Base-by-base conservation (phyloP, 2,329 filamentous ascomycete genomes). In the Diplodia corticola region DNA sequence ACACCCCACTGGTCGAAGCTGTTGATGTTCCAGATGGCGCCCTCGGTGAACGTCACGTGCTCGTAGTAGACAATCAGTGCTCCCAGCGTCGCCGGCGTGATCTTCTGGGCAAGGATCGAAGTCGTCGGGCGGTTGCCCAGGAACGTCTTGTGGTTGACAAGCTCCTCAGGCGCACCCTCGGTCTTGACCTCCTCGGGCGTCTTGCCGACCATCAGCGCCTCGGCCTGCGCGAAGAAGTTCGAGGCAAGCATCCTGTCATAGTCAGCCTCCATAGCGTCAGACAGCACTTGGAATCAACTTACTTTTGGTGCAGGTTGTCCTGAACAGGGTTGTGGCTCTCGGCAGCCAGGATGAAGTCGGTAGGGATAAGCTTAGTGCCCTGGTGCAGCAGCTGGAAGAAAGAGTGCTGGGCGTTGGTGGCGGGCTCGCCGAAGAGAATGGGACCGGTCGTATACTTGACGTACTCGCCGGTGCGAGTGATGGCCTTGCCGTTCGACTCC, bases 331-430 rank as follows among this genome's bases (percentile, higher is more conserved):
- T 99, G 87, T 99, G 95, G 65, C 92, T 96, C 84, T 97, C 88
- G 70, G 92, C 93, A 46, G 95, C 95, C 73, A 99, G 84, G 82
- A 99, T 96, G 84, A 99, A 99, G 82, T 99, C 95, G 72, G 94
- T 90, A 17, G 95, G 95, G 77, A 99, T 98, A 75, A 99, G 89
- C 88, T 98, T 98, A 74, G 95, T 99, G 75, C 95, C 95, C 82
- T 99, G 95, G 86, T 99, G 95, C 67, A 99, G 89, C 55, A 99
- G 90, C 86, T 99, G 95, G 90, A 96, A 99, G 89, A 99, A 99
- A 68, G 95, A 98, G 87, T 99, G 95, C 84, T 99, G 95, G 51
- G 95, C 95, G 78, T 99, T 99, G 79, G 95, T 99, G 81, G 93
- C 96, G 64, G 95, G 95, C 85, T 99, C 95, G 76, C 95, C 95